phyloP scores from a whole-genome alignment of 352 stramenopile genomes.

The Thalassiosira delicatula region DNA sequence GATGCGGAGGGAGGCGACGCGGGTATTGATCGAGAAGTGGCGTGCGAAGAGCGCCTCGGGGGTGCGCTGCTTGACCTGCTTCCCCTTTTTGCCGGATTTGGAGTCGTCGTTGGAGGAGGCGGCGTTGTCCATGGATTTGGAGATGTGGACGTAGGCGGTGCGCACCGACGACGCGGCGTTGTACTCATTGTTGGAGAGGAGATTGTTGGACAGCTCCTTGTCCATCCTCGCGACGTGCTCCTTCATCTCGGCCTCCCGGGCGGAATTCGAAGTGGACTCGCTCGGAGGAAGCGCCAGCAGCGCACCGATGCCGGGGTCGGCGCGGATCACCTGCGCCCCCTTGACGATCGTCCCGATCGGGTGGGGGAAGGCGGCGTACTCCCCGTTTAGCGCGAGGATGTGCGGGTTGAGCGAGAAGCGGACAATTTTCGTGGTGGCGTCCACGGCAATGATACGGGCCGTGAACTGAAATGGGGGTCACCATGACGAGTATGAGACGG shows the following conservation, averaged over 20 bases:
- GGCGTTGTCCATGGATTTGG: slow-evolving; percentile 79
- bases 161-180: slow-evolving; percentile 53
- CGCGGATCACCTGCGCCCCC: slow-evolving; percentile 76
- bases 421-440: slow-evolving; percentile 80
- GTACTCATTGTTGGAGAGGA: slow-evolving; percentile 58
- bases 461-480: slow-evolving; percentile 47
- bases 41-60: slow-evolving; percentile 72
- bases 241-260: slow-evolving; percentile 19
- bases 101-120: slow-evolving; percentile 37
- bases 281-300: slow-evolving; percentile 71
- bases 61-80: slow-evolving; percentile 33
- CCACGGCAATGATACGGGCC: slow-evolving; percentile 81
- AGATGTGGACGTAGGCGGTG: slow-evolving; percentile 85
- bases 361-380: slow-evolving; percentile 38
- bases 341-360: slow-evolving; percentile 67
- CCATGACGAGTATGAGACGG: slow-evolving; percentile 21
- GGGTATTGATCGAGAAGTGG: slow-evolving; percentile 73
- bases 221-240: slow-evolving; percentile 35
- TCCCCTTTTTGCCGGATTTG: slow-evolving; percentile 1
- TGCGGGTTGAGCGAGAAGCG: slow-evolving; percentile 80
- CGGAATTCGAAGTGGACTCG: slow-evolving; percentile 8
- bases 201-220: slow-evolving; percentile 62
- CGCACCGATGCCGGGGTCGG: slow-evolving; percentile 83
- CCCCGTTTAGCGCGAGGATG: slow-evolving; percentile 64
- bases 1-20: slow-evolving; percentile 56